Percentiles rank a stretch among this genome's conserved stretches.
These are phyloP conservation scores for Colletotrichum sp. DNA, from an alignment of 2,329 filamentous ascomycete species.

Conservation along the genomic window DNA sequence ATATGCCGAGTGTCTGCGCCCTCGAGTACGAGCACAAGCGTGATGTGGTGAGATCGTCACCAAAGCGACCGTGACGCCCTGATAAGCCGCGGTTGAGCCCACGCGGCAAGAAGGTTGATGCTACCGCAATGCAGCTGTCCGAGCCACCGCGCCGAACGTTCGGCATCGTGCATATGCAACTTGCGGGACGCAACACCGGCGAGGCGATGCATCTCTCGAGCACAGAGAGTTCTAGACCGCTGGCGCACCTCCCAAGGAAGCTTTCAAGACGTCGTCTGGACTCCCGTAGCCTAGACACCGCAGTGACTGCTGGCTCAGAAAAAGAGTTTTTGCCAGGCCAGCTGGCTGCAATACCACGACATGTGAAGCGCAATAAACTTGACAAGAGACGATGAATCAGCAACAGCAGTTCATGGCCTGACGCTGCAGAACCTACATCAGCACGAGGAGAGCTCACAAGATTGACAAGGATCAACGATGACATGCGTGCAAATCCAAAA, in stretches of 20 bases:
- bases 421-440: background rate
- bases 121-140: background rate
- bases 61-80: background rate
- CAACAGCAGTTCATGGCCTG: background rate
- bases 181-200: background rate
- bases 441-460: background rate
- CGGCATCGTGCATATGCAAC: background rate
- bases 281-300: background rate
- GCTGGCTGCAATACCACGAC: background rate
- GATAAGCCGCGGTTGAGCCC: background rate
- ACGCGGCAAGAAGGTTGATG: background rate
- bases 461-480: background rate
- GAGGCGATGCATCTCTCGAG: background rate
- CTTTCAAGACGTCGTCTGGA: background rate
- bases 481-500: background rate
- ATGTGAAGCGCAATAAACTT: background rate
- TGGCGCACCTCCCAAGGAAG: background rate
- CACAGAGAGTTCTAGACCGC: background rate
- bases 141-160: background rate
- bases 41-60: background rate
- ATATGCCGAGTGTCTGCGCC: conserved; percentile 44
- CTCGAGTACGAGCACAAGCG: background rate
- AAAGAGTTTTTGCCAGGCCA: background rate
- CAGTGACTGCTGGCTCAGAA: background rate
- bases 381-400: background rate